Percentiles rank a stretch among this genome's conserved stretches.
Evolutionary conservation across 345 rosid genomes (phyloP).

Genomic region (Microthlaspi erraticum): DNA sequence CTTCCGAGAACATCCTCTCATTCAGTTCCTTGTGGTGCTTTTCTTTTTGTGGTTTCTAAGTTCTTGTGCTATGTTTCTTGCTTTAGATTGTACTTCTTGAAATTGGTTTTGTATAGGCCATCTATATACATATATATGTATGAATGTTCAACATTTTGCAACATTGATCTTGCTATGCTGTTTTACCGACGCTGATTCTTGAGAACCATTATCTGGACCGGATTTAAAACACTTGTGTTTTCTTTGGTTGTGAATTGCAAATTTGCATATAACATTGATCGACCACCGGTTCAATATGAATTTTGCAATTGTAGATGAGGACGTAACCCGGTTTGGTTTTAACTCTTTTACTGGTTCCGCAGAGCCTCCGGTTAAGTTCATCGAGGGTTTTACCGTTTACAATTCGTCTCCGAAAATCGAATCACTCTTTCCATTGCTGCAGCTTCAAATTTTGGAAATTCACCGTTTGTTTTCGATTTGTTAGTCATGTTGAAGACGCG

Average conservation of each 20-base stretch:
- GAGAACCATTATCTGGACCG: neutral
- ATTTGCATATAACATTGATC: neutral
- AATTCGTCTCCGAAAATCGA: conserved; percentile 1
- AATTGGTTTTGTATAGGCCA: conserved; percentile 43
- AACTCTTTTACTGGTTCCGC: neutral
- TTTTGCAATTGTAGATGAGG: neutral
- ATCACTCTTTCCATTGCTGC: neutral
- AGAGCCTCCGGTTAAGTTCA: neutral
- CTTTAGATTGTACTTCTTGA: conserved; percentile 38
- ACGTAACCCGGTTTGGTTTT: neutral
- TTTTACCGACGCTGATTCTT: conserved; percentile 25
- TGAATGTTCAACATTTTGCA: conserved; percentile 28
- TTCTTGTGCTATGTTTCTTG: conserved; percentile 29
- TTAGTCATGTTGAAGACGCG: neutral
- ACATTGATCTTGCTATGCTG: conserved; percentile 9
- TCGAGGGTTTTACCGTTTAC: neutral
- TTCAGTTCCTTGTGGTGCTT: conserved; percentile 32
- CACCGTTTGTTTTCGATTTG: neutral
- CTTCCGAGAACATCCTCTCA: conserved; percentile 18
- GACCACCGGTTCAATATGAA: neutral
- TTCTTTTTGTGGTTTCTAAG: conserved; percentile 28
- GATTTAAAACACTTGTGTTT: neutral
- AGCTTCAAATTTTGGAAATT: neutral
- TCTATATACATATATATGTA: conserved; percentile 29
- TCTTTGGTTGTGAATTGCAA: neutral